phyloP scores from a whole-genome alignment of 169 alveolate genomes.

The Cryptosporidium xiaoi region DNA sequence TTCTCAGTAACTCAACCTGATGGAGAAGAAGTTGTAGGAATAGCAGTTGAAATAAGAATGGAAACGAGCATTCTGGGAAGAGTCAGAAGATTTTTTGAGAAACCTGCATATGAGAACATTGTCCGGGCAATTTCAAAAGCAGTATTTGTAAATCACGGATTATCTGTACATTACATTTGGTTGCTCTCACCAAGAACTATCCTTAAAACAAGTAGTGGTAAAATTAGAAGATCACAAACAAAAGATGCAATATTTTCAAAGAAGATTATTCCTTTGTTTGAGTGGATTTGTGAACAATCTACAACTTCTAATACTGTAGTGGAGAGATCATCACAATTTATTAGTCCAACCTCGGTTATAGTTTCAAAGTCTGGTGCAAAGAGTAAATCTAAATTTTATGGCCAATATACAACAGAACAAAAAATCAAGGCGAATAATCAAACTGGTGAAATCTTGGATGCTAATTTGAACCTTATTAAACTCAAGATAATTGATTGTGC shows the following conservation, averaged over 20 bases:
- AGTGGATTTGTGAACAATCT: slow-evolving; percentile 72
- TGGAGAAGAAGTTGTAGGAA: slow-evolving; percentile 79
- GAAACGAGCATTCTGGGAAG: slow-evolving; percentile 77
- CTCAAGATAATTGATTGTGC: slow-evolving; percentile 56
- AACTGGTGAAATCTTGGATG: slow-evolving; percentile 5
- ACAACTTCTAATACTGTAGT: slow-evolving; percentile 8
- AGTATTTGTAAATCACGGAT: slow-evolving; percentile 76
- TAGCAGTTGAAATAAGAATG: slow-evolving; percentile 81
- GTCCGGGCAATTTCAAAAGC: slow-evolving; percentile 76
- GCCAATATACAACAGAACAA: neutral
- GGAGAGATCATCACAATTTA: slow-evolving; percentile 65
- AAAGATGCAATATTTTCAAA: slow-evolving; percentile 77
- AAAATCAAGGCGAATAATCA: neutral
- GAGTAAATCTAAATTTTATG: slow-evolving; percentile 36
- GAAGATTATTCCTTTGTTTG: slow-evolving; percentile 59
- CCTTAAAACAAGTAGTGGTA: slow-evolving; percentile 82
- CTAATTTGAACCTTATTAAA: slow-evolving; percentile 11
- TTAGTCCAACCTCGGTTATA: slow-evolving; percentile 66
- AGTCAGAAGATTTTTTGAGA: slow-evolving; percentile 77
- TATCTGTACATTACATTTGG: slow-evolving; percentile 80
- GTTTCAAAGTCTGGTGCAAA: slow-evolving; percentile 52
- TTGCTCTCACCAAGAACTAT: slow-evolving; percentile 79
- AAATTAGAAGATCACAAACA: slow-evolving; percentile 77
- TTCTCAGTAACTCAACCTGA: slow-evolving; percentile 78
- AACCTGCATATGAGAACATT: slow-evolving; percentile 78